Evolutionary conservation across 495 filamentous ascomycete species (phyloP).

Genomic region (Pyrenula massariospora): DNA sequence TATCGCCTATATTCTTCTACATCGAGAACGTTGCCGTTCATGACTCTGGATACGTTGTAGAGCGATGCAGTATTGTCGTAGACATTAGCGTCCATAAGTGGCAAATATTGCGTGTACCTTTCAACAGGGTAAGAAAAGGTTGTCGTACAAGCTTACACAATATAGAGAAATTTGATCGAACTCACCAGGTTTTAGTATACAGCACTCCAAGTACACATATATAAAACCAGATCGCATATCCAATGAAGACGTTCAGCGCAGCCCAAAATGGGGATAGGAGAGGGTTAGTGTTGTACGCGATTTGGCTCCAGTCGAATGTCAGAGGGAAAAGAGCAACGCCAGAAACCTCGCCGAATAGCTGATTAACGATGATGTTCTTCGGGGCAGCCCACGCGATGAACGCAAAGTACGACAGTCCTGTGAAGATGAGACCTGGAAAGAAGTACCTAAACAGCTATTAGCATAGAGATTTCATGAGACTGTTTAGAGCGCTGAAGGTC

Average conservation of each 20-base stretch:
- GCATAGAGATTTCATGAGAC: background rate
- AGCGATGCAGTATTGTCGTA: slow-evolving; percentile 71
- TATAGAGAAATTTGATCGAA: too few relatives aligned
- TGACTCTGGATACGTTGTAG: slow-evolving; percentile 67
- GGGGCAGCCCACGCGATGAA: slow-evolving; percentile 80
- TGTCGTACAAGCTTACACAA: too few relatives aligned
- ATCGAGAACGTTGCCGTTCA: slow-evolving; percentile 61
- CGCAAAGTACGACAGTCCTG: slow-evolving; percentile 76
- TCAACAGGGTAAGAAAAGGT: background rate
- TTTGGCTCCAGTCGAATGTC: slow-evolving; percentile 66
- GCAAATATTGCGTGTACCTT: slow-evolving; percentile 24
- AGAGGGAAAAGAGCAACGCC: slow-evolving; percentile 72
- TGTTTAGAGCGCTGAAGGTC: too few relatives aligned
- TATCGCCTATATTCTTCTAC: slow-evolving; percentile 62
- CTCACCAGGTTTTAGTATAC: slow-evolving; percentile 26
- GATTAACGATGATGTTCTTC: slow-evolving; percentile 64
- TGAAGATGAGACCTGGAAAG: slow-evolving; percentile 66
- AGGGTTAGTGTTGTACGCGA: slow-evolving; percentile 26
- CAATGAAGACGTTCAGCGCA: slow-evolving; percentile 45
- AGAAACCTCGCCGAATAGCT: slow-evolving; percentile 66
- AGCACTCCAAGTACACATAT: slow-evolving; percentile 22
- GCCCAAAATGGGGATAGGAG: slow-evolving; percentile 25
- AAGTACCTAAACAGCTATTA: slow-evolving; percentile 24
- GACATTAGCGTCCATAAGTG: slow-evolving; percentile 34
- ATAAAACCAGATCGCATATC: slow-evolving; percentile 23